A percentile compares a stretch with the other conserved stretches of the same genome.
Conservation (phyloP, 2,329 filamentous ascomycete species). For the Cercospora nicotianae region DNA sequence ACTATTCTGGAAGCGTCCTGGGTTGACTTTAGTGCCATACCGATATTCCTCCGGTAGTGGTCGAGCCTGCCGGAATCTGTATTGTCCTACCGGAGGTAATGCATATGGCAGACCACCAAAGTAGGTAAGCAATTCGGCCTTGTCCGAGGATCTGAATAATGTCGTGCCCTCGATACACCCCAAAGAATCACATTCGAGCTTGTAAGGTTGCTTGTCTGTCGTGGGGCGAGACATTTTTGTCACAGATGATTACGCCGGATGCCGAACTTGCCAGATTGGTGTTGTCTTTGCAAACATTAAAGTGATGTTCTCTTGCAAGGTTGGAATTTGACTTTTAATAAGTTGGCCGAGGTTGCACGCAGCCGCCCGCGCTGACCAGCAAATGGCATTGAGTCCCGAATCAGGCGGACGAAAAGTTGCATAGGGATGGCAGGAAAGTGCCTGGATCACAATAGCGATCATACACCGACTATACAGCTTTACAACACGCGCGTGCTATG, state of each 20-base stretch:
- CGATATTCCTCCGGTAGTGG: constrained; percentile 50
- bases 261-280: neutral
- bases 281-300: neutral
- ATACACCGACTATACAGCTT: constrained; percentile 4
- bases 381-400: neutral
- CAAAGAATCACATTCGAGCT: constrained; percentile 43
- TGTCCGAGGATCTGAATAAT: constrained; percentile 35
- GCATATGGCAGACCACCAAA: constrained; percentile 60
- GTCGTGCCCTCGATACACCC: constrained; percentile 54
- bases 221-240: constrained; percentile 1
- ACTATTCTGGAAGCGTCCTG: constrained; percentile 47
- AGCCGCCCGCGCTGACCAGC: neutral
- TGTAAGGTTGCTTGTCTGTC: constrained; percentile 28
- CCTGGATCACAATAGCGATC: neutral
- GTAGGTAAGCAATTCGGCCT: constrained; percentile 47
- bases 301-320: neutral
- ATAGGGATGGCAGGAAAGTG: neutral
- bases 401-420: neutral
- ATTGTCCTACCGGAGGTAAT: constrained; percentile 49
- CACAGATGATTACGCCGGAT: neutral
- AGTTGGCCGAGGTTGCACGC: neutral
- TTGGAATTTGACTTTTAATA: neutral
- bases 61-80: constrained; percentile 53
- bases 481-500: constrained; percentile 4
- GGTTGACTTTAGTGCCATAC: constrained; percentile 53